These are phyloP conservation scores for Oidiodendron maius DNA, from an alignment of 495 filamentous ascomycete species.

Conservation along the genomic window DNA sequence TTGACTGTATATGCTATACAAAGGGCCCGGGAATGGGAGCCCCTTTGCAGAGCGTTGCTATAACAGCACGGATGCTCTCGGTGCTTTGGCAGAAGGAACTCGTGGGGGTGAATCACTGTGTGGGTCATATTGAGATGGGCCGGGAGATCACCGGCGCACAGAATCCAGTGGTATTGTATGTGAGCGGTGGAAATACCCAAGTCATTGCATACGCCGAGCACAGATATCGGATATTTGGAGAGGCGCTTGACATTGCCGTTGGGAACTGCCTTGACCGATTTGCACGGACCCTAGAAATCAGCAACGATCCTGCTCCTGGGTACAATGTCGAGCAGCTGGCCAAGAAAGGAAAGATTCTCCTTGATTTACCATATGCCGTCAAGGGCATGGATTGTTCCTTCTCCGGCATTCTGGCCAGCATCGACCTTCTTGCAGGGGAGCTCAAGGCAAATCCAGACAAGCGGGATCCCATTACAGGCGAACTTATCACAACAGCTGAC, in stretches of 20 bases:
- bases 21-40: slow-evolving; percentile 95
- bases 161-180: slow-evolving; percentile 95
- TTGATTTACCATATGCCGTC: slow-evolving; percentile 91
- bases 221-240: slow-evolving; percentile 95
- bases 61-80: slow-evolving; percentile 76
- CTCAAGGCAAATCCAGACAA: slow-evolving; percentile 44
- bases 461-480: slow-evolving; percentile 31
- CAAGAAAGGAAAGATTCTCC: slow-evolving; percentile 64
- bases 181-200: slow-evolving; percentile 94
- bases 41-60: slow-evolving; percentile 80
- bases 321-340: slow-evolving; percentile 98
- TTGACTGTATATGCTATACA: slow-evolving; percentile 93
- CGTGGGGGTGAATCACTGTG: slow-evolving; percentile 94
- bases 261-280: slow-evolving; percentile 97
- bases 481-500: slow-evolving; percentile 68
- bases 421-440: slow-evolving; percentile 69
- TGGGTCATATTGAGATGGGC: slow-evolving; percentile 99
- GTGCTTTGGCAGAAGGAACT: slow-evolving; percentile 83
- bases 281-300: slow-evolving; percentile 80
- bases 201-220: slow-evolving; percentile 94
- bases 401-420: slow-evolving; percentile 77
- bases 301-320: slow-evolving; percentile 92
- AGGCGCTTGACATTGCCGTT: slow-evolving; percentile 94
- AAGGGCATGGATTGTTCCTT: slow-evolving; percentile 99
- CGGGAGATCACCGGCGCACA: slow-evolving; percentile 82